Evolutionary conservation across 2,329 filamentous ascomycete species (phyloP).

Genomic region (Sporothrix inflata): DNA sequence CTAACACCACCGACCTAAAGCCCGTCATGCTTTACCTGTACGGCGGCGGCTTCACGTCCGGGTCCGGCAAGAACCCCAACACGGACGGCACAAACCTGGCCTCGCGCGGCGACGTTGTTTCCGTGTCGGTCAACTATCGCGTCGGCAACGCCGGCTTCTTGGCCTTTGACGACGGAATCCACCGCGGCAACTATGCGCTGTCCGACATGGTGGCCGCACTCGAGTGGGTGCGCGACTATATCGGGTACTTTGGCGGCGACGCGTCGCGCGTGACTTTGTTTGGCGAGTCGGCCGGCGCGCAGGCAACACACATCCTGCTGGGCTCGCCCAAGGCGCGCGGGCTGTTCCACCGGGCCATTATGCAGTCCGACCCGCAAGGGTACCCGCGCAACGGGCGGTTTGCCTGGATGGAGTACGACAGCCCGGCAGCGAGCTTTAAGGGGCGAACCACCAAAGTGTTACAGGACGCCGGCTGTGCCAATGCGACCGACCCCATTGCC

Average conservation of each 20-base stretch:
- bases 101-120: conserved; percentile 50
- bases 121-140: conserved; percentile 49
- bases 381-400: conserved; percentile 33
- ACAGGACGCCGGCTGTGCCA: conserved; percentile 36
- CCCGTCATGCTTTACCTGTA: conserved; percentile 54
- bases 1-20: conserved; percentile 38
- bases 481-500: conserved; percentile 35
- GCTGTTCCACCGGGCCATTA: conserved; percentile 40
- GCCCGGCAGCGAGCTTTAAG: conserved; percentile 34
- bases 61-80: conserved; percentile 48
- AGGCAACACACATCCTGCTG: conserved; percentile 37
- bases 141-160: conserved; percentile 40
- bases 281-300: conserved; percentile 43
- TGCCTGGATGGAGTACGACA: conserved; percentile 35
- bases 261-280: conserved; percentile 44
- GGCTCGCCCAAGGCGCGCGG: conserved; percentile 38
- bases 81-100: conserved; percentile 52
- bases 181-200: conserved; percentile 49
- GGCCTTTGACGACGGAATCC: conserved; percentile 41
- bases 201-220: conserved; percentile 47
- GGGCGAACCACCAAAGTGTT: conserved; percentile 36
- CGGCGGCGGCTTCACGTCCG: conserved; percentile 47
- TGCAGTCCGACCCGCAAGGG: conserved; percentile 39
- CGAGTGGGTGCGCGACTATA: conserved; percentile 46
- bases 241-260: conserved; percentile 42